Conservation (phyloP, 2,329 filamentous ascomycete genomes). For the Myriosclerotinia duriaeana region DNA sequence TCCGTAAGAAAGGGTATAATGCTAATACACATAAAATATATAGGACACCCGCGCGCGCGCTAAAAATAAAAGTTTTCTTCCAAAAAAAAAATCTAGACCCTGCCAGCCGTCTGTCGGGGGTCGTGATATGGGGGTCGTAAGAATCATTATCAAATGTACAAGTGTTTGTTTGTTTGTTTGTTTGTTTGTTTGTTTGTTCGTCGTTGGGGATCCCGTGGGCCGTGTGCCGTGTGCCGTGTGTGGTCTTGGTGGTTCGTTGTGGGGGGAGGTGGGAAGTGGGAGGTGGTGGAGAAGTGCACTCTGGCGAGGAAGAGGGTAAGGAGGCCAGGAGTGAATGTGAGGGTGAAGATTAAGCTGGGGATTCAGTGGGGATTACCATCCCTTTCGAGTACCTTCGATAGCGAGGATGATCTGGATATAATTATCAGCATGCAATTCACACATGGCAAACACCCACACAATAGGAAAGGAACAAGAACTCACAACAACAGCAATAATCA, state of each 20-base stretch:
- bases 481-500: constrained; percentile 56
- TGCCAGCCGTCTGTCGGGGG: background rate
- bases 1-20: constrained; percentile 26
- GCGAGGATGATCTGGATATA: constrained; percentile 35
- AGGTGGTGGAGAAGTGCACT: too few relatives aligned
- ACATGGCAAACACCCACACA: too few relatives aligned
- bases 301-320: background rate
- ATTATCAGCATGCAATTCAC: background rate
- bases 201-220: background rate
- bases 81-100: constrained; percentile 3
- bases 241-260: background rate
- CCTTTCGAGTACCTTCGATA: constrained; percentile 33
- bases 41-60: background rate
- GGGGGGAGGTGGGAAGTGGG: too few relatives aligned
- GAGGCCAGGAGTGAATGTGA: background rate
- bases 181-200: too few relatives aligned
- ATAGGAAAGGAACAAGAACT: constrained; percentile 36
- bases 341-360: background rate
- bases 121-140: constrained; percentile 11
- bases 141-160: constrained; percentile 13
- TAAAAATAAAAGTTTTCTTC: background rate
- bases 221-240: too few relatives aligned
- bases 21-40: constrained; percentile 13
- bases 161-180: background rate
- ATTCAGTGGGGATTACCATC: constrained; percentile 26